These are phyloP conservation scores for Gillenia trifoliata DNA, from an alignment of 306 rosid species.

Conservation along the genomic window DNA sequence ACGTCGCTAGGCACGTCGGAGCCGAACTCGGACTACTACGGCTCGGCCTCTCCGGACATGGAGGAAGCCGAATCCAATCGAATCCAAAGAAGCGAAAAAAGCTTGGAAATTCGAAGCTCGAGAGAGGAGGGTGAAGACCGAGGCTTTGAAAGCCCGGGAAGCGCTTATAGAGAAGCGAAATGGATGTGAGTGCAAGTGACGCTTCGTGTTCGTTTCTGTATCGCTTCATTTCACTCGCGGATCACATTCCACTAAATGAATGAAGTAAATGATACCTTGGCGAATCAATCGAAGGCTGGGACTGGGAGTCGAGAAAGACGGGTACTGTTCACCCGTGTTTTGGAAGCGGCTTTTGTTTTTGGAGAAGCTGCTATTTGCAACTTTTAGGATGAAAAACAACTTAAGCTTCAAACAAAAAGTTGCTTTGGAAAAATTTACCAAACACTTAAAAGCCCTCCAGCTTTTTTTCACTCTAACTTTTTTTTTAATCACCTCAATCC, in stretches of 20 bases:
- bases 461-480: no score
- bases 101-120: not conserved
- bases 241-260: slow-evolving; percentile 43
- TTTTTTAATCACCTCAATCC: no score
- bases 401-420: no score
- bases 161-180: not conserved
- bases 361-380: no score
- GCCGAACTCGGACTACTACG: slow-evolving; percentile 11
- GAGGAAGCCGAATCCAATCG: slow-evolving; percentile 6
- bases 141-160: not conserved
- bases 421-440: no score
- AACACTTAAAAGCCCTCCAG: no score
- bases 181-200: not conserved
- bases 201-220: slow-evolving; percentile 55
- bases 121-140: not conserved
- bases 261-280: no score
- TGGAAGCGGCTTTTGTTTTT: no score
- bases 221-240: slow-evolving; percentile 63
- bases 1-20: slow-evolving; percentile 49
- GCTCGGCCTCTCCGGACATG: slow-evolving; percentile 42
- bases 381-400: no score
- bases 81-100: not conserved
- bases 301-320: no score
- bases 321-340: no score
- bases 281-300: no score